Conservation (phyloP, 345 rosid species). For the Isatis tinctoria region DNA sequence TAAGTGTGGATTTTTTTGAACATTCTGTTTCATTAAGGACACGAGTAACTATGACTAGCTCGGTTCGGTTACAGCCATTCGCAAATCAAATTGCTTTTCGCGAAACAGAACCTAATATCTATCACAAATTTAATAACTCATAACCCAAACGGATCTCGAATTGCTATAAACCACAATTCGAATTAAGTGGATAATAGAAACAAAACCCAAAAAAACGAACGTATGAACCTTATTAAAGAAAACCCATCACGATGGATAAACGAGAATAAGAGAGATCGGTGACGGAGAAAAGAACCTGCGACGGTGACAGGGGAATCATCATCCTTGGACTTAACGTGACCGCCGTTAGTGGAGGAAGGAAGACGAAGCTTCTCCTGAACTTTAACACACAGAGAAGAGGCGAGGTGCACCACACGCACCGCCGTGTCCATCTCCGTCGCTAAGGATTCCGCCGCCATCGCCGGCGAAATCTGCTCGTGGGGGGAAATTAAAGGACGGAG, state of each 20-base stretch:
- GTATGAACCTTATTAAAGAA: background rate
- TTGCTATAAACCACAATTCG: background rate
- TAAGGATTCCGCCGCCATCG: conserved; percentile 30
- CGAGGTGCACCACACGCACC: conserved; percentile 74
- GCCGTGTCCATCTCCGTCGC: conserved; percentile 66
- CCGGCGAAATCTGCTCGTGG: conserved; percentile 20
- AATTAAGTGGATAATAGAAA: background rate
- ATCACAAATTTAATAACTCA: background rate
- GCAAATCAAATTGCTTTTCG: background rate
- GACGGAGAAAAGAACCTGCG: conserved; percentile 50
- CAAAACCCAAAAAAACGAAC: background rate
- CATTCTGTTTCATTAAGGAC: background rate
- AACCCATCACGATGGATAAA: background rate
- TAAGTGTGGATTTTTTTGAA: background rate
- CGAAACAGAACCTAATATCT: background rate
- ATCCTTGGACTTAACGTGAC: conserved; percentile 58
- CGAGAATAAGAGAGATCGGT: background rate
- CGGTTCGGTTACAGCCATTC: background rate
- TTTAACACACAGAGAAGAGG: conserved; percentile 71
- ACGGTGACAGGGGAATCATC: conserved; percentile 92
- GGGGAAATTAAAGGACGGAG: background rate
- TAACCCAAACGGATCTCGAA: conserved; percentile 14
- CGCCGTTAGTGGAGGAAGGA: conserved; percentile 33
- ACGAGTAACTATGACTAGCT: background rate
- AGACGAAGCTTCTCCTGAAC: conserved; percentile 60